phyloP scores from a whole-genome alignment of 148 eudicot species.

The Cornus suecica region DNA sequence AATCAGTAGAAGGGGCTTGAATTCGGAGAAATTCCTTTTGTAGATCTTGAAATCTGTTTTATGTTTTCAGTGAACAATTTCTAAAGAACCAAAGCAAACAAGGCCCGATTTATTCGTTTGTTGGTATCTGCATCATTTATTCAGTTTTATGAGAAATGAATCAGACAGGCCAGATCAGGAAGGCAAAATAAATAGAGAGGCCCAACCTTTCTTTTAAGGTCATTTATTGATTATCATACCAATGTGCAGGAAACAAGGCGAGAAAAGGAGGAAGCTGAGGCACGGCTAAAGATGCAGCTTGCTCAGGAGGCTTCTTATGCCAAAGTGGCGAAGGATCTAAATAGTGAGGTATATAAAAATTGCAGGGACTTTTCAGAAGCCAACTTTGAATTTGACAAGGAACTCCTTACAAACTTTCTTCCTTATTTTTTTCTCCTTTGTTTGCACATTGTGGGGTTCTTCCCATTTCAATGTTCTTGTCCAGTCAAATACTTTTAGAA shows the following conservation, averaged over 20 bases:
- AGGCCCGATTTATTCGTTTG: no score
- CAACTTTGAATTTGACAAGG: not conserved
- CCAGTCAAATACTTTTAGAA: not conserved
- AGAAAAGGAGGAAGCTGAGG: conserved; percentile 71
- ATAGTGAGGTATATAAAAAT: conserved; percentile 53
- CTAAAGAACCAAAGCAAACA: no score
- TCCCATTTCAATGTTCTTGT: not conserved
- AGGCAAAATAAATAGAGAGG: no score
- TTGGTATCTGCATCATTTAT: no score
- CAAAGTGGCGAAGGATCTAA: conserved; percentile 63
- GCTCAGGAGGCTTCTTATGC: conserved; percentile 73
- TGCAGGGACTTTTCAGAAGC: not conserved
- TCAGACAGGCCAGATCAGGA: no score
- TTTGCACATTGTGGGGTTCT: not conserved
- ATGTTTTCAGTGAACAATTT: no score
- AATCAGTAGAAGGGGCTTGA: no score
- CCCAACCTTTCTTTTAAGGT: no score
- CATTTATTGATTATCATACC: not conserved
- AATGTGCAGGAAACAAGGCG: conserved; percentile 54
- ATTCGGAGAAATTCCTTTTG: no score
- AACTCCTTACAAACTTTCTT: not conserved
- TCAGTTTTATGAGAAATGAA: no score
- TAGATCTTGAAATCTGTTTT: no score
- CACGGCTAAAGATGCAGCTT: conserved; percentile 46
- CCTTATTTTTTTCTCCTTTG: no score